phyloP scores from a whole-genome alignment of 805 yeast species.

The Torulaspora microellipsoides region DNA sequence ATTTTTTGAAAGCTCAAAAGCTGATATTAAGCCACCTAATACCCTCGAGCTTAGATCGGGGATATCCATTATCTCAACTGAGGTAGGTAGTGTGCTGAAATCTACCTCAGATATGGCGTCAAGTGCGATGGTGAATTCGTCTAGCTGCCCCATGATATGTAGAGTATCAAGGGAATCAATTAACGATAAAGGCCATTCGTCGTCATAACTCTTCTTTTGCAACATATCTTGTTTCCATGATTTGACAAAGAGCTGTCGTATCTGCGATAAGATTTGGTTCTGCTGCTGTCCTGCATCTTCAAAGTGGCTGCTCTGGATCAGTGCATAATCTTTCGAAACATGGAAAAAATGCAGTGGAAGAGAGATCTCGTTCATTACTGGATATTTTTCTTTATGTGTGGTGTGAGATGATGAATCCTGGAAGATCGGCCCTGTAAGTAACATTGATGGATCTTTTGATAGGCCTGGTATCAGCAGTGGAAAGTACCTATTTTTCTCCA shows the following conservation, averaged over 20 bases:
- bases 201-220: constrained; percentile 35
- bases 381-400: constrained; percentile 25
- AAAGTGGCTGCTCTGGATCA: constrained; percentile 31
- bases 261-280: constrained; percentile 27
- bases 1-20: constrained; percentile 44
- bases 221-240: constrained; percentile 39
- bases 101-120: constrained; percentile 36
- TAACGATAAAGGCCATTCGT: constrained; percentile 48
- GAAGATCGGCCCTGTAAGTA: constrained; percentile 11
- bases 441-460: constrained; percentile 19
- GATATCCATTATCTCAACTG: constrained; percentile 48
- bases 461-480: constrained; percentile 33
- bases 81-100: constrained; percentile 39
- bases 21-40: constrained; percentile 50
- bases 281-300: constrained; percentile 27
- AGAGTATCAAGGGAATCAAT: constrained; percentile 52
- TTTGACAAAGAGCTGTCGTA: constrained; percentile 37
- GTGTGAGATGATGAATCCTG: constrained; percentile 18
- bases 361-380: constrained; percentile 25
- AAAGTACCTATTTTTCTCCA: constrained; percentile 38
- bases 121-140: constrained; percentile 39
- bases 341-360: constrained; percentile 17
- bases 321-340: constrained; percentile 18
- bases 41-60: constrained; percentile 39
- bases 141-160: constrained; percentile 40